A percentile compares a stretch with the other conserved stretches of the same genome.
Conservation (phyloP, 208 protist species). For the Naegleria lovaniensis region DNA sequence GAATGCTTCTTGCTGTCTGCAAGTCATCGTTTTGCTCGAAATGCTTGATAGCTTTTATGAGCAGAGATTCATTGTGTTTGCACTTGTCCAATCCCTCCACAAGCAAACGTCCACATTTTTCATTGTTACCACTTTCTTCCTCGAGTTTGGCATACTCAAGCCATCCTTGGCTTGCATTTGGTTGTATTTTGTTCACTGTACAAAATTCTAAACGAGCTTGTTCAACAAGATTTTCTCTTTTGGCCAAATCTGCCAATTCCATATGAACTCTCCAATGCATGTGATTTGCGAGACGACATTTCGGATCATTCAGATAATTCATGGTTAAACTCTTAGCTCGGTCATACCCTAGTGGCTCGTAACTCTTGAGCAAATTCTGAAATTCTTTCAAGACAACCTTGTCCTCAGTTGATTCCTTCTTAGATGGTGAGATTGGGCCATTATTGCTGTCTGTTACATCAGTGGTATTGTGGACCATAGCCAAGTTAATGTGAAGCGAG, state of each 20-base stretch:
- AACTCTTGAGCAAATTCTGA: background rate
- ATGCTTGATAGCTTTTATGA: conserved; percentile 57
- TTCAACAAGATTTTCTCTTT: conserved; percentile 52
- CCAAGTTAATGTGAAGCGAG: background rate
- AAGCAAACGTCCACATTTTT: conserved; percentile 44
- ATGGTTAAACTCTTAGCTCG: background rate
- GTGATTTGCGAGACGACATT: conserved; percentile 30
- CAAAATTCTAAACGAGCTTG: conserved; percentile 51
- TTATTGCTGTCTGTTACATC: background rate
- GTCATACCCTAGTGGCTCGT: background rate
- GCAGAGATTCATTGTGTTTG: conserved; percentile 52
- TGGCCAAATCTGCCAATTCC: conserved; percentile 62
- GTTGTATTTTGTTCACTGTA: conserved; percentile 47
- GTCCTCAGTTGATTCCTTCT: background rate
- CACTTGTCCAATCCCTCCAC: conserved; percentile 51
- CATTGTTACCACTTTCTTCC: conserved; percentile 59
- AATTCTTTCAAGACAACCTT: background rate
- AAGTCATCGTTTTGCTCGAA: conserved; percentile 55
- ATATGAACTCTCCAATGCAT: conserved; percentile 60
- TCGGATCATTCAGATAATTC: background rate
- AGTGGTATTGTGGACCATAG: background rate
- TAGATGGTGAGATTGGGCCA: background rate
- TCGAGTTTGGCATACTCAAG: conserved; percentile 73
- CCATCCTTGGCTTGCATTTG: conserved; percentile 53
- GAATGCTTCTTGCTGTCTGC: conserved; percentile 41